Evolutionary conservation across 2,329 filamentous ascomycete genomes (phyloP).

Genomic region (Penicillium hordei): DNA sequence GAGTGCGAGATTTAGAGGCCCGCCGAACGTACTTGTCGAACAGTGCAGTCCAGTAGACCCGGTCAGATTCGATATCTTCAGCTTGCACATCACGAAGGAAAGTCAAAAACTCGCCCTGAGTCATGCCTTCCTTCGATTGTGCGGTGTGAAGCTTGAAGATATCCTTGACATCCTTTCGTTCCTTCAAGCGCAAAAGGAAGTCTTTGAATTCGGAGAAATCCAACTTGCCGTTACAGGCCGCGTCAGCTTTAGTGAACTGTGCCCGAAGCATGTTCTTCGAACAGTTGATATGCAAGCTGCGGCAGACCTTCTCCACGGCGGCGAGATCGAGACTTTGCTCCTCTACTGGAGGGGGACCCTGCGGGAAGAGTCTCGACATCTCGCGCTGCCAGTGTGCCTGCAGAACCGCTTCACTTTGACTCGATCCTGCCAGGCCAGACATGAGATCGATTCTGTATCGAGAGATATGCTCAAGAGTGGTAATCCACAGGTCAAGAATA

Average conservation of each 20-base stretch:
- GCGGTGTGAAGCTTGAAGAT: constrained; percentile 66
- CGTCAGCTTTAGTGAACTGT: constrained; percentile 73
- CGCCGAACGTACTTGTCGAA: constrained; percentile 70
- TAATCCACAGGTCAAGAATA: constrained; percentile 76
- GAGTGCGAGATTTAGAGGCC: constrained; percentile 50
- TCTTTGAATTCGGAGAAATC: constrained; percentile 78
- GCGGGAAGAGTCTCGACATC: constrained; percentile 67
- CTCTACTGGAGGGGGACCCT: constrained; percentile 46
- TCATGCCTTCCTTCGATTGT: constrained; percentile 64
- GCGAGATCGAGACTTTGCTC: constrained; percentile 73
- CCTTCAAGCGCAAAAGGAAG: constrained; percentile 80
- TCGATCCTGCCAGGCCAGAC: constrained; percentile 75
- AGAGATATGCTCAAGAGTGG: constrained; percentile 78
- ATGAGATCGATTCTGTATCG: constrained; percentile 86
- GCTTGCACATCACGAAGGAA: constrained; percentile 75
- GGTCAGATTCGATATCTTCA: constrained; percentile 70
- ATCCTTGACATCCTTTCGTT: constrained; percentile 73
- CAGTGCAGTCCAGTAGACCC: constrained; percentile 65
- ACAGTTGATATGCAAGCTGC: constrained; percentile 88
- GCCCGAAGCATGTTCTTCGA: constrained; percentile 69
- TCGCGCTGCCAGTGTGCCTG: constrained; percentile 82
- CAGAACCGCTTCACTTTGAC: constrained; percentile 77
- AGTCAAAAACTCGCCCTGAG: constrained; percentile 67
- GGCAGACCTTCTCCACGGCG: constrained; percentile 80
- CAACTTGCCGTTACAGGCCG: constrained; percentile 63